Percentiles rank a stretch among this genome's conserved stretches.
These are phyloP conservation scores for Exsudoporus frostii DNA, from an alignment of 768 basidiomycete genomes.

Conservation along the genomic window DNA sequence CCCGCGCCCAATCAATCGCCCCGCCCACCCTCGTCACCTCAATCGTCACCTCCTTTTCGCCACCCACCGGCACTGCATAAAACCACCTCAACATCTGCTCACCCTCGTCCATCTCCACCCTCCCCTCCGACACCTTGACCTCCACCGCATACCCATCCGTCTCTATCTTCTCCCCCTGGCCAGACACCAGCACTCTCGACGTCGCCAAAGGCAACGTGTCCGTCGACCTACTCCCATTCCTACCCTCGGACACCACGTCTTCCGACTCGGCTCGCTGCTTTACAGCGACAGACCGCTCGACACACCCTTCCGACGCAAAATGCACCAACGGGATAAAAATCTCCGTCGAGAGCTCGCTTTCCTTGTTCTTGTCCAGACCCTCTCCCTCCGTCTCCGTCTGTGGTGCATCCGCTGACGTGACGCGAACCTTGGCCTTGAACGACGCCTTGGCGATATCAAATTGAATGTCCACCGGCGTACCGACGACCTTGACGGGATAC, in stretches of 20 bases:
- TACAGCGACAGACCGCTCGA: conserved; percentile 18
- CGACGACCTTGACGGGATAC: conserved; percentile 74
- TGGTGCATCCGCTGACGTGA: conserved; percentile 55
- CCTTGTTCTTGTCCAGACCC: conserved; percentile 5
- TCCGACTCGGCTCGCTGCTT: not conserved
- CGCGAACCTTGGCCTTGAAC: conserved; percentile 68
- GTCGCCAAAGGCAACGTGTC: conserved; percentile 7
- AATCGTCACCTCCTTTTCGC: conserved; percentile 35
- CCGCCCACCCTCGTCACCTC: conserved; percentile 42
- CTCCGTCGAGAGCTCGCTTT: conserved; percentile 65
- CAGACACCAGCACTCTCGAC: not conserved
- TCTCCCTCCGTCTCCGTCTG: not conserved
- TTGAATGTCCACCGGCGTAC: conserved; percentile 57
- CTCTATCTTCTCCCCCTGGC: conserved; percentile 8
- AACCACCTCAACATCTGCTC: conserved; percentile 54
- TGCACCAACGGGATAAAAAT: conserved; percentile 90
- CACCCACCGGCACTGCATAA: conserved; percentile 35
- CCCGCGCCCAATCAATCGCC: conserved; percentile 29
- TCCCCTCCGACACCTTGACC: conserved; percentile 46
- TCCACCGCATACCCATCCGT: conserved; percentile 36
- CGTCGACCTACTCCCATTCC: conserved; percentile 14
- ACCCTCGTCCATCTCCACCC: conserved; percentile 44
- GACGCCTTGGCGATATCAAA: conserved; percentile 73
- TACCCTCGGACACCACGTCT: not conserved
- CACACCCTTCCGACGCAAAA: conserved; percentile 53